These are phyloP conservation scores for Starmerella scarabaei DNA, from an alignment of 805 yeast genomes.

Conservation along the genomic window DNA sequence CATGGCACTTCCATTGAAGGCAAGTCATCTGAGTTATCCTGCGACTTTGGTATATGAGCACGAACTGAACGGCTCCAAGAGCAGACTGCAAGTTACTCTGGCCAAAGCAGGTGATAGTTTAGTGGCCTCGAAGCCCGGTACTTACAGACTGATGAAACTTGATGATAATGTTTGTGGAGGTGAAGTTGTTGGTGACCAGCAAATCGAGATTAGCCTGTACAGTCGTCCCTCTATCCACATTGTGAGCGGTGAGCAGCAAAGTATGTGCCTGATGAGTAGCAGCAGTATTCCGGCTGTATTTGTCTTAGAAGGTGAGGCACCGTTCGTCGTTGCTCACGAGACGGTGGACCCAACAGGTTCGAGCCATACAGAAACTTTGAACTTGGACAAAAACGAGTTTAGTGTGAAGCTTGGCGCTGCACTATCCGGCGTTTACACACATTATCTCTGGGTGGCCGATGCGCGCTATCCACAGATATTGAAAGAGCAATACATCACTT, in stretches of 20 bases:
- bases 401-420: background rate
- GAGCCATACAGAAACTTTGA: constrained; percentile 1
- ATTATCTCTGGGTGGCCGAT: constrained; percentile 20
- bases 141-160: constrained; percentile 35
- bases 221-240: constrained; percentile 36
- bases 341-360: constrained; percentile 15
- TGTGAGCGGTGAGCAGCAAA: constrained; percentile 24
- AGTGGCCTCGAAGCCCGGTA: constrained; percentile 35
- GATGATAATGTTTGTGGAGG: constrained; percentile 44
- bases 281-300: background rate
- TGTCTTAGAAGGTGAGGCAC: constrained; percentile 19
- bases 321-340: constrained; percentile 20
- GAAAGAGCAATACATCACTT: constrained; percentile 1
- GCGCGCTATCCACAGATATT: constrained; percentile 16
- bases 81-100: background rate
- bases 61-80: background rate
- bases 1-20: constrained; percentile 1
- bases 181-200: constrained; percentile 25
- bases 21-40: constrained; percentile 8
- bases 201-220: constrained; percentile 34
- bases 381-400: background rate
- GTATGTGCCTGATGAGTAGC: constrained; percentile 3
- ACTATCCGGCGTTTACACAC: constrained; percentile 14
- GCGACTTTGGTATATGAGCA: constrained; percentile 13
- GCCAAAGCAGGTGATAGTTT: constrained; percentile 18